Percentiles rank a stretch among this genome's conserved stretches.
phyloP scores from a whole-genome alignment of 2,329 filamentous ascomycete genomes.

The Exophiala calicioides region DNA sequence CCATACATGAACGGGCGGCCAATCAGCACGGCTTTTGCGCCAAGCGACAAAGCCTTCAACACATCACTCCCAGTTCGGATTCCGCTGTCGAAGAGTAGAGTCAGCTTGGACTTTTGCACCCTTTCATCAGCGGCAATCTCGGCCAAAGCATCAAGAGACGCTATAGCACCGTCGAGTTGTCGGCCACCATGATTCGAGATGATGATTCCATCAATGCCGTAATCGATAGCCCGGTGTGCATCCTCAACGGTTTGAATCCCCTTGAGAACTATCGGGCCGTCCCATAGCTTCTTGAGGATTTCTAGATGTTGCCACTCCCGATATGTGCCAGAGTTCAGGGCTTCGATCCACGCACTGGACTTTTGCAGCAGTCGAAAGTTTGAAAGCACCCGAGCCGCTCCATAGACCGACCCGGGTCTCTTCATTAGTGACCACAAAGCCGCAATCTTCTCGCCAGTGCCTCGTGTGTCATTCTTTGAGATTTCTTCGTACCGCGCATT shows the following conservation, averaged over 20 bases:
- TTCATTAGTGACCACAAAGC: constrained; percentile 24
- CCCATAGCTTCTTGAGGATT: constrained; percentile 59
- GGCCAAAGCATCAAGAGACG: constrained; percentile 56
- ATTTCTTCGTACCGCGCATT: constrained; percentile 53
- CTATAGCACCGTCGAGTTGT: constrained; percentile 54
- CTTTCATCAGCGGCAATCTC: constrained; percentile 59
- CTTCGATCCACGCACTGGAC: constrained; percentile 47
- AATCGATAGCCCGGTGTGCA: constrained; percentile 47
- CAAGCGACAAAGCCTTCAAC: constrained; percentile 55
- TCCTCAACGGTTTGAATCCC: constrained; percentile 57
- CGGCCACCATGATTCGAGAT: constrained; percentile 56
- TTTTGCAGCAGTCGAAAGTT: constrained; percentile 27
- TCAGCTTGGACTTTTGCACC: constrained; percentile 35
- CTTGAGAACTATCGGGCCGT: constrained; percentile 64
- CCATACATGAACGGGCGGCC: constrained; percentile 62
- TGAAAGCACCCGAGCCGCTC: constrained; percentile 27
- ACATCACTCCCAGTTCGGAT: constrained; percentile 53
- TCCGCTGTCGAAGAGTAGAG: constrained; percentile 55
- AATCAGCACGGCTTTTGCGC: constrained; percentile 60
- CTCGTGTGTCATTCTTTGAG: constrained; percentile 48
- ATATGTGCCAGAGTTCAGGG: constrained; percentile 55
- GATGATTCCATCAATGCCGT: constrained; percentile 52
- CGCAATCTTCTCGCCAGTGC: constrained; percentile 39
- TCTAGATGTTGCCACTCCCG: constrained; percentile 63
- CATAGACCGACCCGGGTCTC: constrained; percentile 29